Base-by-base conservation (phyloP, 768 basidiomycete genomes). In the Termitomyces sp. region DNA sequence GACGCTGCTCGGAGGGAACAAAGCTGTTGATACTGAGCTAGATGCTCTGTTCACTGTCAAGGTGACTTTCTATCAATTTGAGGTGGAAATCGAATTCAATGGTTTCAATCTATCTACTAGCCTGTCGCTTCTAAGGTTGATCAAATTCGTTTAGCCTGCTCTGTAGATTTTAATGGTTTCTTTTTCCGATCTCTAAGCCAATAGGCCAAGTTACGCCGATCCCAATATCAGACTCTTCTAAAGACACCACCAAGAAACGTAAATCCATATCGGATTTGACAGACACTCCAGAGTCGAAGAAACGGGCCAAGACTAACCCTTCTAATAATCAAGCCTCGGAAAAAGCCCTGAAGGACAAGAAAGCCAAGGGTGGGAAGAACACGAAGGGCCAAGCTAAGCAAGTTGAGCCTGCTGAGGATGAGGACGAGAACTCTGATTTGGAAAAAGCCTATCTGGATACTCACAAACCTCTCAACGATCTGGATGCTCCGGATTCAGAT, bases 41-140 rank as follows among this genome's bases (percentile, higher is more conserved):
- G 87, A 90, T 66, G 77, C 80, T 31, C 66, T 92, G 34, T 89
- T 92, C 69, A 78, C 78, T 36, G 69, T 79, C 42, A 79, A 81
- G 63, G 86, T 86, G 62, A 64, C 83, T 70, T 46, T 31, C 45
- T 37, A 12, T 7, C 15, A 34, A 37, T 2, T n/a, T 12, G 20
- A 56, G 31, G 31, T 34, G 60, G 10, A 54, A 48, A 32, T 32
- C 14, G 46, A 11, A 57, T 20, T 40, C 15, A 34, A 36, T 48
- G 51, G 6, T 20, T 54, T n/a, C 54, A 58, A 60, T 61, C 61
- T 32, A 60, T 46, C 40, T 60, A 51, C 14, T 58, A 72, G 66
- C 62, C 67, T 37, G 60, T 59, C 32, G 63, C 65, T 37, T 57
- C 60, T 5, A 40, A 57, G 56, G 60, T 61, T 46, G 14, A 38